Evolutionary conservation across 2,329 filamentous ascomycete species (phyloP).

Genomic region (Talaromyces sp.): DNA sequence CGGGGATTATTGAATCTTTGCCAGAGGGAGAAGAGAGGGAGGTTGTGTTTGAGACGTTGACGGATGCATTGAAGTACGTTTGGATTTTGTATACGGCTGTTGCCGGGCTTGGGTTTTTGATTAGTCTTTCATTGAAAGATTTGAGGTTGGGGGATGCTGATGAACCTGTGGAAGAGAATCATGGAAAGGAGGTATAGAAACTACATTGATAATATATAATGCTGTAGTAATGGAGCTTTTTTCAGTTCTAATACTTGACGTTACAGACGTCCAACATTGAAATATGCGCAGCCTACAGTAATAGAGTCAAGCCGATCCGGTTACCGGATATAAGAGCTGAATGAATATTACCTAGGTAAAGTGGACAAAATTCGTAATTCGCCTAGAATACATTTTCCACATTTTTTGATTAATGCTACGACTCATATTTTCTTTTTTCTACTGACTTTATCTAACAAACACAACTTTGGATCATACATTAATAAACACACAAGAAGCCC

Average conservation of each 20-base stretch:
- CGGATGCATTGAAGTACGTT: slow-evolving; percentile 43
- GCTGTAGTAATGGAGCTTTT: not conserved
- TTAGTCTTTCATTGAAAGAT: slow-evolving; percentile 39
- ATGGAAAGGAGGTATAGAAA: not conserved
- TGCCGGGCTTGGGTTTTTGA: slow-evolving; percentile 33
- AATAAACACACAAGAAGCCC: too few species aligned
- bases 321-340: not conserved
- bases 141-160: slow-evolving; percentile 33
- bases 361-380: too few species aligned
- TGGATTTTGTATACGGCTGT: slow-evolving; percentile 50
- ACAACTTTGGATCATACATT: too few species aligned
- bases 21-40: slow-evolving; percentile 25
- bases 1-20: slow-evolving; percentile 29
- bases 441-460: too few species aligned
- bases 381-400: too few species aligned
- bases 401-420: too few species aligned
- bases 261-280: not conserved
- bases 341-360: too few species aligned
- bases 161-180: not conserved
- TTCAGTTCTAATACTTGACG: not conserved
- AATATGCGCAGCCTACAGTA: too few species aligned
- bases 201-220: not conserved
- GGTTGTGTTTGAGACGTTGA: slow-evolving; percentile 43
- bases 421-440: too few species aligned
- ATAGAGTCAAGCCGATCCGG: too few species aligned